Conservation (phyloP, 345 rosid species). For the Ailanthus altissimus region DNA sequence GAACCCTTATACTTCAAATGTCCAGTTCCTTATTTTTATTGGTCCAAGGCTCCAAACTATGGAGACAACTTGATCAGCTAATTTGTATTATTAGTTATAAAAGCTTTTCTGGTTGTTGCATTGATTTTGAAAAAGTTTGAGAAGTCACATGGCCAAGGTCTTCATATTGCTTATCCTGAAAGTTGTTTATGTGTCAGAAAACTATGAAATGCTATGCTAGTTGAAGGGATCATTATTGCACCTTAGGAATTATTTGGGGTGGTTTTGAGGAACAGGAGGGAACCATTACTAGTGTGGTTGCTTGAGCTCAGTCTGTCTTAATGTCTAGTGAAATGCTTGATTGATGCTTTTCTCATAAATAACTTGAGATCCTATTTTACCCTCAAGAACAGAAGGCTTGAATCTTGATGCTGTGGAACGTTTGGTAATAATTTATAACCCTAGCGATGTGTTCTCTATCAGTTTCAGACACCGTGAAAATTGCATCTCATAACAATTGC, state of each 20-base stretch:
- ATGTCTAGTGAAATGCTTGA: neutral
- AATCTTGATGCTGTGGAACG: neutral
- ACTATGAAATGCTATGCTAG: neutral
- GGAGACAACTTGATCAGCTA: neutral
- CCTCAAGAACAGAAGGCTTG: neutral
- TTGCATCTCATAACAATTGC: neutral
- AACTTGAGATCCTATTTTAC: neutral
- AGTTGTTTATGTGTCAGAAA: neutral
- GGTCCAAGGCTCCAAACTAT: too few relatives aligned
- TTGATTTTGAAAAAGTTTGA: neutral
- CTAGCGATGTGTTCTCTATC: neutral
- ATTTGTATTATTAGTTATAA: neutral
- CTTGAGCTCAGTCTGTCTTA: neutral
- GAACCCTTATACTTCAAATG: neutral
- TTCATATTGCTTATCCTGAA: neutral
- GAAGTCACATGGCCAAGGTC: neutral
- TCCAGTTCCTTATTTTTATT: neutral
- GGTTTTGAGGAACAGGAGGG: neutral
- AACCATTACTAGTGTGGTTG: neutral
- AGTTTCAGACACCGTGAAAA: neutral
- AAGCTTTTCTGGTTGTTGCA: neutral
- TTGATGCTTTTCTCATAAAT: neutral
- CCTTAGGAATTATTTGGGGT: neutral
- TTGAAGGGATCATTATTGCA: neutral
- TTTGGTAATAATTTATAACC: neutral